Base-by-base conservation (phyloP, 257 asterid species). In the Forsythia viridissima region DNA sequence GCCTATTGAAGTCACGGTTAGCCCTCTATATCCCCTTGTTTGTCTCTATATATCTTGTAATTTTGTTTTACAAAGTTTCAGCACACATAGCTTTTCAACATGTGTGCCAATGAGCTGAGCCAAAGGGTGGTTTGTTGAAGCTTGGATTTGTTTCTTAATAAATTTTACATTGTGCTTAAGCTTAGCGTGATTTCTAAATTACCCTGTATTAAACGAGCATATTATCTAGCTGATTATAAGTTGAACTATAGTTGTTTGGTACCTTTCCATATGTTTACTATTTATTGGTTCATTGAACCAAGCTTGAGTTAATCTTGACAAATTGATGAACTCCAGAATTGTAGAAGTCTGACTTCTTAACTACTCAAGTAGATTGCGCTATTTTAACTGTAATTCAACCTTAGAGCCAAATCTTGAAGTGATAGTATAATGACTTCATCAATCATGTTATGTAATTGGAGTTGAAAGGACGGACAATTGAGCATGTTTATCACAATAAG, bases 1-100 rank as follows among this genome's bases (percentile, higher is more conserved):
- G 43, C 92, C 92, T 1, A 85, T 88, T 13, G 90, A 88, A 88
- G 78, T 86, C 74, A 88, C 90, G 72, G 90, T 89, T 44, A 4
- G 84, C 40, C 52, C 37, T 2, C 5, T 38, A n/a, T 73, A 34
- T 40, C 7, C 38, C 51, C 4, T 4, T 18, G 8, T 59, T 42
- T 5, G 34, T 39, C 51, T 0, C 9, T 7, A 18, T 55, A 18
- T n/a, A 10, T 57, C 7, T 36, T 24, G 7, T 37, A 12, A 36
- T 55, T 7, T n/a, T 1, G 36, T 20, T n/a, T 52, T 51, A 12
- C 66, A 57, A n/a, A 16, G 30, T 57, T 20, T n/a, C 30, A 57
- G 11, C 12, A 57, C n/a, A 0, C 18, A 30, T 7, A 57, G 59
- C 4, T 15, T 16, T 57, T 57, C 11, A 2, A 57, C 30, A 57